Evolutionary conservation across 495 filamentous ascomycete species (phyloP).

Genomic region (Talaromyces trachyspermus): DNA sequence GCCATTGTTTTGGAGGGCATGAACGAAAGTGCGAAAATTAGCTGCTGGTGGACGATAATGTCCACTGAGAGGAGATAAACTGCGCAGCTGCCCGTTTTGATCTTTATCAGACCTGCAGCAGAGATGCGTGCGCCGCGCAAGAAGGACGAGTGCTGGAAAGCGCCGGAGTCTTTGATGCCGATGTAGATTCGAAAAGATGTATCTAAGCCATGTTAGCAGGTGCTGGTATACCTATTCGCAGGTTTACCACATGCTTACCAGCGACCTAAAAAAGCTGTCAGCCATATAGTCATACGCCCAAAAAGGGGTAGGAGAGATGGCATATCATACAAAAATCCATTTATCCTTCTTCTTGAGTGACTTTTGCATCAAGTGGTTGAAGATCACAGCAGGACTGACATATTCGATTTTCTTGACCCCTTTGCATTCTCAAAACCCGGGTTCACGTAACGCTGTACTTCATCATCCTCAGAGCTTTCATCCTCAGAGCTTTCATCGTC

Average conservation of each 20-base stretch:
- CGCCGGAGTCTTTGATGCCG: slow-evolving; percentile 80
- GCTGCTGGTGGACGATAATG: slow-evolving; percentile 78
- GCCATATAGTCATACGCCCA: neutral
- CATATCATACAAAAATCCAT: slow-evolving; percentile 84
- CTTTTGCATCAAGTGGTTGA: slow-evolving; percentile 65
- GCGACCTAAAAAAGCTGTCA: slow-evolving; percentile 22
- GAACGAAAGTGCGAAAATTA: slow-evolving; percentile 77
- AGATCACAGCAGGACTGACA: slow-evolving; percentile 58
- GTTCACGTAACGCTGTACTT: slow-evolving; percentile 45
- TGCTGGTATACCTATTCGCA: too few species aligned
- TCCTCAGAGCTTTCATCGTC: neutral
- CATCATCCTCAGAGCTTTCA: slow-evolving; percentile 1
- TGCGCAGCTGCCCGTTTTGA: slow-evolving; percentile 68
- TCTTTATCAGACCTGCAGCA: slow-evolving; percentile 78
- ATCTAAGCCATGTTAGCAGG: slow-evolving; percentile 55
- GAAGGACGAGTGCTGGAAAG: slow-evolving; percentile 88
- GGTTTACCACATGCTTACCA: too few species aligned
- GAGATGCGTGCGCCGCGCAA: slow-evolving; percentile 73
- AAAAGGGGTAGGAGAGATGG: neutral
- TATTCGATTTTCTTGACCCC: slow-evolving; percentile 57
- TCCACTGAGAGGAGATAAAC: slow-evolving; percentile 50
- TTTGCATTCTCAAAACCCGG: slow-evolving; percentile 47
- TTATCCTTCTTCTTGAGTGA: slow-evolving; percentile 69
- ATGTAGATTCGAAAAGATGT: slow-evolving; percentile 82
- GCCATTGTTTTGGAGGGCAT: slow-evolving; percentile 59